These are phyloP conservation scores for Grigorovia transvaalensis DNA, from an alignment of 805 yeast species.

Conservation along the genomic window DNA sequence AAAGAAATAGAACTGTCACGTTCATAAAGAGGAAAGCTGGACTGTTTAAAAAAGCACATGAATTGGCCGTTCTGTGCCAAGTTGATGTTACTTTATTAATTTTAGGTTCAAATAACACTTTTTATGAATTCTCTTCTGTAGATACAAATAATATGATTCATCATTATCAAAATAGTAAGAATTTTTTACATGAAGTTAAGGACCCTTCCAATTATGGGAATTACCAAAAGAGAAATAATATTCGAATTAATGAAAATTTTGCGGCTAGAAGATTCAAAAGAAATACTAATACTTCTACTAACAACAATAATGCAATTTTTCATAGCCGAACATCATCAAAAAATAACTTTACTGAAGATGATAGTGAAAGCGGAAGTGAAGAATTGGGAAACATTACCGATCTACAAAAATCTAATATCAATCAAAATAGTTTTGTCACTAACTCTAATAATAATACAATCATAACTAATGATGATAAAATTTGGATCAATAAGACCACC, in stretches of 20 bases:
- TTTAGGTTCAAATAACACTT: conserved; percentile 68
- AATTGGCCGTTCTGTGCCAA: conserved; percentile 75
- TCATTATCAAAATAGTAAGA: conserved; percentile 27
- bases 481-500: not conserved
- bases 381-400: not conserved
- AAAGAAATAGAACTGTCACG: conserved; percentile 58
- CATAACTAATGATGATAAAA: not conserved
- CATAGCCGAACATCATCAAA: conserved; percentile 2
- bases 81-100: conserved; percentile 88
- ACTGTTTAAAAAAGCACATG: conserved; percentile 56
- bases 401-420: not conserved
- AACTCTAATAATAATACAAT: not conserved
- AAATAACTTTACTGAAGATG: not conserved
- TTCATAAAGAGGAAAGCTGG: conserved; percentile 94
- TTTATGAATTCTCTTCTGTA: conserved; percentile 78
- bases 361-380: not conserved
- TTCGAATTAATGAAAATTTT: conserved; percentile 6
- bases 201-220: conserved; percentile 58
- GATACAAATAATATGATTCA: conserved; percentile 43
- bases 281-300: conserved; percentile 26
- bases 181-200: conserved; percentile 44
- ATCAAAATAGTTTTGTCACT: not conserved
- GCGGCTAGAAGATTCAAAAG: not conserved
- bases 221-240: conserved; percentile 31
- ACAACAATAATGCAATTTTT: not conserved